Evolutionary conservation across 345 rosid genomes (phyloP), one percentile per base, ranked within the genome.

Genomic region (Brassica incana): DNA sequence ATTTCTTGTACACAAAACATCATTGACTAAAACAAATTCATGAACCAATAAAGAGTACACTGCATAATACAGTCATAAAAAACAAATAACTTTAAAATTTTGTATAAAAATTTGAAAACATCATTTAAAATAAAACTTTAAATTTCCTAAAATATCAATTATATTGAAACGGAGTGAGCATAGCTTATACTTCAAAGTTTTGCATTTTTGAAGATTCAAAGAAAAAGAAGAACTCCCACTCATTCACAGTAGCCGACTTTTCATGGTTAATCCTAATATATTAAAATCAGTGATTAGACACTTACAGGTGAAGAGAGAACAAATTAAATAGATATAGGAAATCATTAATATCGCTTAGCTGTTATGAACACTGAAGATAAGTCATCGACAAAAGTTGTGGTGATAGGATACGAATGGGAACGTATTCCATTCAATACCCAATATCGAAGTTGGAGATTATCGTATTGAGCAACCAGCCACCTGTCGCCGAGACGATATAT

Each of bases 331-430:
- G 23, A 45, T 6, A 67, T 29, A 40, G 60, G 7, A 76, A 61
- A 77, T 35, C n/a, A 62, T 68, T 67, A 50, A 1, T 67, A 67
- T 69, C 63, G 80, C 14, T 52, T 62, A 70, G 80, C 70, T 77
- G 76, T 71, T 70, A 70, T 63, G 75, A 77, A 62, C 70, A 62
- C 71, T 33, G 16, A 70, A 77, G 43, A 77, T 63, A 70, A 70
- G 65, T 50, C 65, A 71, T 77, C 58, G 59, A 50, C 71, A 77
- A n/a, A 11, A 23, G 30, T 11, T 71, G 65, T 35, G 56, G 58
- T 77, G 56, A 70, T 33, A 33, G 18, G 74, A 70, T 61, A 70
- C 75, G 71, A 50, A 63, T 33, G 36, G 56, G 45, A 69, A 69
- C 56, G 54, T 38, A 70, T 69, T 69, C 69, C 5, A 38, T 60